These are phyloP conservation scores for Isoetes taiwanensis DNA, from an alignment of 75 land plant genomes.

Conservation along the genomic window DNA sequence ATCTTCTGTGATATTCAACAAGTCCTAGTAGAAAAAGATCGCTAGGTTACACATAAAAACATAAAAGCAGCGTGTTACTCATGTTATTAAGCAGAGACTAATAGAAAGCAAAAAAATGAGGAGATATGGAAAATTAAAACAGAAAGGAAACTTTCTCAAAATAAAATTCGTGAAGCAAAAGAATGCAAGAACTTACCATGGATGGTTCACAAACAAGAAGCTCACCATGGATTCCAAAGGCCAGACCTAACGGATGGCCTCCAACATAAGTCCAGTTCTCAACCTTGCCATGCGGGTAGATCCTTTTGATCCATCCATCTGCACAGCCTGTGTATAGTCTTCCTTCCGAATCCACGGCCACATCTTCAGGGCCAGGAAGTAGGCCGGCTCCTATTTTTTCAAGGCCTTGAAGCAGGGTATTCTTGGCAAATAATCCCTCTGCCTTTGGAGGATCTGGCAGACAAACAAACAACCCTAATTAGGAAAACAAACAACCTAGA, in stretches of 20 bases:
- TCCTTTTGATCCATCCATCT: constrained; percentile 64
- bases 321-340: constrained; percentile 35
- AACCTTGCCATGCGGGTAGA: constrained; percentile 27
- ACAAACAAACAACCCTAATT: too few species aligned
- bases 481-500: too few species aligned
- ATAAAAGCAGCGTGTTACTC: too few species aligned
- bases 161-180: neutral
- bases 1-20: constrained; percentile 36
- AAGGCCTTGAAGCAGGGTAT: constrained; percentile 7
- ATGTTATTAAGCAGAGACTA: constrained; percentile 52
- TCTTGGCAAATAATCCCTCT: constrained; percentile 11
- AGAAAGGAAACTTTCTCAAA: neutral
- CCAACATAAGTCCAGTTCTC: constrained; percentile 38
- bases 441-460: neutral
- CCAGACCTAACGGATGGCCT: constrained; percentile 36
- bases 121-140: neutral
- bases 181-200: constrained; percentile 12
- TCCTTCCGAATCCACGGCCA: constrained; percentile 26
- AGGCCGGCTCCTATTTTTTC: constrained; percentile 21
- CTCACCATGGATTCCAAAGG: constrained; percentile 19
- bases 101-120: neutral
- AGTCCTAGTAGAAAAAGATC: constrained; percentile 25
- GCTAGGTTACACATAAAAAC: too few species aligned
- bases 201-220: constrained; percentile 45
- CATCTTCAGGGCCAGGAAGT: constrained; percentile 38